Conservation (phyloP, 192 early-diverging fungal species). For the Coemansia sp. region DNA sequence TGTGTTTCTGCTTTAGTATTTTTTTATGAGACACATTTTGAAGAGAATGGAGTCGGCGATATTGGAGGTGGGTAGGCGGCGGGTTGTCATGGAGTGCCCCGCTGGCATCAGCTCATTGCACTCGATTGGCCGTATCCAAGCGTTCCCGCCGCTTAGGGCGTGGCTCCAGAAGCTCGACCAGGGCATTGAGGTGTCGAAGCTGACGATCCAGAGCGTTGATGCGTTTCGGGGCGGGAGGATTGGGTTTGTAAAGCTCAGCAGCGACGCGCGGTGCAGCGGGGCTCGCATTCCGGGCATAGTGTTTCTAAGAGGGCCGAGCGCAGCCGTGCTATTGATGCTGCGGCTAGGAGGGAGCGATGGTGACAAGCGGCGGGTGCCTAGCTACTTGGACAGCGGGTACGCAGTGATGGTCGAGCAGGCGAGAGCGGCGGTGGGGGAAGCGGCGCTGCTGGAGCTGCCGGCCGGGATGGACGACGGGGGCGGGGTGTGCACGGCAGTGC, state of each 20-base stretch:
- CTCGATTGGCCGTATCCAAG: constrained; percentile 12
- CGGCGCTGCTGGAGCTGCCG: constrained; percentile 70
- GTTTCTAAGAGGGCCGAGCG: constrained; percentile 78
- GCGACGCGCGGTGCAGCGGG: constrained; percentile 52
- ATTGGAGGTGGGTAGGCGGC: not conserved
- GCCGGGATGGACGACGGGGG: constrained; percentile 81
- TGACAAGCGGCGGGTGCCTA: not conserved
- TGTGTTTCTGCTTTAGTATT: not conserved
- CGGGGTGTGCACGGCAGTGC: constrained; percentile 59
- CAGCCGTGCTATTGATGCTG: constrained; percentile 71
- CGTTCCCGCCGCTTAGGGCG: constrained; percentile 27
- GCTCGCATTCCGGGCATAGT: constrained; percentile 67
- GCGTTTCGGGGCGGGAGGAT: constrained; percentile 60
- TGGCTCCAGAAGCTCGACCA: constrained; percentile 34
- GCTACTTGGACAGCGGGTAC: constrained; percentile 44
- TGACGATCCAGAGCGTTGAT: constrained; percentile 75
- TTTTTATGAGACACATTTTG: not conserved
- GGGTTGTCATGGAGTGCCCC: constrained; percentile 20
- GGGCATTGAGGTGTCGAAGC: constrained; percentile 18
- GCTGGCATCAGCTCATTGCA: not conserved
- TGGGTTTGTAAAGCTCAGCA: constrained; percentile 75
- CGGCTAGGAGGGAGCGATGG: too few species aligned
- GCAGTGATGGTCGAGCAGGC: constrained; percentile 75
- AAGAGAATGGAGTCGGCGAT: not conserved
- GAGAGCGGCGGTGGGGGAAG: constrained; percentile 62